These are phyloP conservation scores for Gossypium schwendimanii DNA, from an alignment of 441 rosid genomes.

Conservation along the genomic window DNA sequence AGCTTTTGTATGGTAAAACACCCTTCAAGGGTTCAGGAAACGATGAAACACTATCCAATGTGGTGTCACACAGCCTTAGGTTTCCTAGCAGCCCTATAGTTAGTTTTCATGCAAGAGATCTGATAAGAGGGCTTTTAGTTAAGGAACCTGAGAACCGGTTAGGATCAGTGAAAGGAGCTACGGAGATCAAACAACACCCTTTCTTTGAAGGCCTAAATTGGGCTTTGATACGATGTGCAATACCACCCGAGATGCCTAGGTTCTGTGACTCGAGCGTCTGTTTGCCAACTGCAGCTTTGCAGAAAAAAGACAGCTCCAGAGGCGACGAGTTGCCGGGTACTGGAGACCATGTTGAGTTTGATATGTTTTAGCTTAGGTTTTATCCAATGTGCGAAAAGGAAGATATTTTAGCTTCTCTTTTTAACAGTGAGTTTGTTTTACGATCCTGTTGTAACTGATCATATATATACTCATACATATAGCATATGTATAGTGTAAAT, in stretches of 20 bases:
- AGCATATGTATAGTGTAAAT: not conserved
- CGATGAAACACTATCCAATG: slow-evolving; percentile 55
- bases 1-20: slow-evolving; percentile 58
- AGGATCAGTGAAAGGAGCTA: slow-evolving; percentile 61
- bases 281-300: slow-evolving; percentile 11
- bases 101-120: slow-evolving; percentile 54
- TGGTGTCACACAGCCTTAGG: slow-evolving; percentile 49
- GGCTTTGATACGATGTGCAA: slow-evolving; percentile 59
- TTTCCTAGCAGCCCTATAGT: slow-evolving; percentile 50
- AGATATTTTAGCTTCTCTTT: slow-evolving; percentile 16
- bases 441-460: slow-evolving; percentile 23
- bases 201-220: slow-evolving; percentile 70
- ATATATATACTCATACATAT: not conserved
- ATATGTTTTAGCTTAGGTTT: slow-evolving; percentile 35
- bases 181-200: slow-evolving; percentile 60
- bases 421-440: not conserved
- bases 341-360: slow-evolving; percentile 39
- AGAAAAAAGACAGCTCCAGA: slow-evolving; percentile 28
- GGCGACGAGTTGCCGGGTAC: slow-evolving; percentile 23
- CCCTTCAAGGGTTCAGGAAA: slow-evolving; percentile 64
- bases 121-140: slow-evolving; percentile 51
- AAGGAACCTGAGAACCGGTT: slow-evolving; percentile 57
- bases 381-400: slow-evolving; percentile 9
- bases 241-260: slow-evolving; percentile 57
- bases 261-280: slow-evolving; percentile 18